Percentiles rank a stretch among this genome's conserved stretches.
These are phyloP conservation scores for Xylaria sp. DNA, from an alignment of 2,329 filamentous ascomycete genomes.

Conservation along the genomic window DNA sequence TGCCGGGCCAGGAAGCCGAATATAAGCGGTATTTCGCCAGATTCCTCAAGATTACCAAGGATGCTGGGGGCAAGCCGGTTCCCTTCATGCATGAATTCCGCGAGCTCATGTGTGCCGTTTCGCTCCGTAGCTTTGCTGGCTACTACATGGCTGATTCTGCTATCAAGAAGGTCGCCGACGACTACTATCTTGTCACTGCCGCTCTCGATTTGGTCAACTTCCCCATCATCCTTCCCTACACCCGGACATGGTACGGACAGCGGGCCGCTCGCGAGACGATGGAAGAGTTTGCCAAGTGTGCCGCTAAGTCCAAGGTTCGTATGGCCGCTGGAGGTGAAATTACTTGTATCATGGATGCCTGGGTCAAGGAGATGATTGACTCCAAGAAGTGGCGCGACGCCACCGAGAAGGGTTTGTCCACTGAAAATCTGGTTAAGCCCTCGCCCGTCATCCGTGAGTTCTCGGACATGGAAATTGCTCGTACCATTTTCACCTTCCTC, in stretches of 20 bases:
- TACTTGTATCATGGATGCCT: slow-evolving; percentile 93
- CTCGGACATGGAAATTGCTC: slow-evolving; percentile 86
- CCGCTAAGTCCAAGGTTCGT: slow-evolving; percentile 89
- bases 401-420: slow-evolving; percentile 71
- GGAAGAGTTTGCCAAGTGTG: slow-evolving; percentile 86
- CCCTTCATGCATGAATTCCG: slow-evolving; percentile 93
- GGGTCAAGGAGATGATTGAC: slow-evolving; percentile 87
- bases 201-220: slow-evolving; percentile 98
- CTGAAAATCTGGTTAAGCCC: slow-evolving; percentile 79
- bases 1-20: slow-evolving; percentile 90
- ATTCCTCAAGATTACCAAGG: slow-evolving; percentile 77
- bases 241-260: slow-evolving; percentile 97
- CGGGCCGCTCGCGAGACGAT: slow-evolving; percentile 93
- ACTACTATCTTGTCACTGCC: slow-evolving; percentile 96
- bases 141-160: slow-evolving; percentile 91
- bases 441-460: slow-evolving; percentile 83
- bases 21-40: slow-evolving; percentile 85
- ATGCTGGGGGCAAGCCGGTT: slow-evolving; percentile 73
- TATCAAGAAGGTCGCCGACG: slow-evolving; percentile 92
- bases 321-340: slow-evolving; percentile 88
- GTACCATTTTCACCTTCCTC: slow-evolving; percentile 94
- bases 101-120: slow-evolving; percentile 92
- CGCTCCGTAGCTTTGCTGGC: slow-evolving; percentile 95
- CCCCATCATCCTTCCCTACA: slow-evolving; percentile 93
- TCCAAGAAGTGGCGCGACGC: slow-evolving; percentile 82